These are phyloP conservation scores for Themeda triandra DNA, from an alignment of 176 grass and related monocot genomes.

Conservation along the genomic window DNA sequence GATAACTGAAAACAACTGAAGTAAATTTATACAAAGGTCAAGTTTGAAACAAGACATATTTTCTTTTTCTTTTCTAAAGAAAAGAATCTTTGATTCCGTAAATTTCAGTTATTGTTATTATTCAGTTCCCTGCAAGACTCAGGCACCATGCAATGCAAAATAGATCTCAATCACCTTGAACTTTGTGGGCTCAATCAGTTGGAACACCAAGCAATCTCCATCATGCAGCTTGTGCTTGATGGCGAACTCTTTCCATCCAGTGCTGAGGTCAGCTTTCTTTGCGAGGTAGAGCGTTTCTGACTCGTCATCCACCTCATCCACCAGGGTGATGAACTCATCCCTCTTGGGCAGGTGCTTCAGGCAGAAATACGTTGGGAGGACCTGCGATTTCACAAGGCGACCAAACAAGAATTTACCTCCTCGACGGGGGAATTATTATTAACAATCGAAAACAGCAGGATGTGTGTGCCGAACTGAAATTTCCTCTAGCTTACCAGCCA, in stretches of 20 bases:
- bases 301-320: constrained; percentile 48
- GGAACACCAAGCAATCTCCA: constrained; percentile 76
- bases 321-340: constrained; percentile 36
- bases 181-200: constrained; percentile 37
- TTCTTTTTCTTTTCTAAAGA: not conserved
- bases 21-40: not conserved
- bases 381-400: constrained; percentile 33
- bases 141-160: not conserved
- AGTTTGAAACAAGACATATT: not conserved
- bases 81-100: not conserved
- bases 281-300: constrained; percentile 49
- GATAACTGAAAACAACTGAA: not conserved
- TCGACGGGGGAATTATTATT: not conserved
- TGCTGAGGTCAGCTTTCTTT: constrained; percentile 56
- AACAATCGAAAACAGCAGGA: not conserved
- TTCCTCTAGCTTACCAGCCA: constrained; percentile 62
- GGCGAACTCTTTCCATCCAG: constrained; percentile 64
- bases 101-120: not conserved
- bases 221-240: constrained; percentile 67
- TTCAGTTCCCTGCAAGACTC: not conserved
- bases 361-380: constrained; percentile 57
- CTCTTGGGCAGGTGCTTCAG: constrained; percentile 53
- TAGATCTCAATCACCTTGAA: constrained; percentile 49
- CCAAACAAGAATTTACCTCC: not conserved
- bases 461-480: not conserved